These are phyloP conservation scores for Echeveria elegans DNA, from an alignment of 164 flowering plant genomes.

Conservation along the genomic window DNA sequence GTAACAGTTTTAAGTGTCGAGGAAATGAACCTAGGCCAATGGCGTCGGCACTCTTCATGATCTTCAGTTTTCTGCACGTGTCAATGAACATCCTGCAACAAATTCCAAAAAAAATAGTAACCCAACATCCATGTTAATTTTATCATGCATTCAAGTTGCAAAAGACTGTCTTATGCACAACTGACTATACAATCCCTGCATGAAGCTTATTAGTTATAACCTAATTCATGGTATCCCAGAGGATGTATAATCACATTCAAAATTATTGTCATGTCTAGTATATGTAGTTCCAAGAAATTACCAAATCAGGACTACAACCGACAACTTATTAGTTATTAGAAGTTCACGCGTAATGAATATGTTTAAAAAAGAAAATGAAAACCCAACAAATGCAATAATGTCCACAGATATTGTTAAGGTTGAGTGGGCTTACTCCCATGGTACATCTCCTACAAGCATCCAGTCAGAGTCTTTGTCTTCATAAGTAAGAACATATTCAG, in stretches of 20 bases:
- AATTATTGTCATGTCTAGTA: no score
- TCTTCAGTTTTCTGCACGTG: constrained; percentile 57
- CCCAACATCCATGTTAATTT: neutral
- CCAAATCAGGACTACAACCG: neutral
- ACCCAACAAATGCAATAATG: no score
- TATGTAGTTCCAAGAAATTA: no score
- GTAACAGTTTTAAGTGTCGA: neutral
- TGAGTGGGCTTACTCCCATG: constrained; percentile 33
- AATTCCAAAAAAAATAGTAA: no score
- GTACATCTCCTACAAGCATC: constrained; percentile 46
- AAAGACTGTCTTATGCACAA: neutral
- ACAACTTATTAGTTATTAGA: neutral
- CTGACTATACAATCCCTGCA: no score
- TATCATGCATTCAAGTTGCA: no score
- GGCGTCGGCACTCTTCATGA: constrained; percentile 77
- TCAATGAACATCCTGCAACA: constrained; percentile 40
- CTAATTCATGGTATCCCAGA: no score
- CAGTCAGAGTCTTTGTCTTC: constrained; percentile 39
- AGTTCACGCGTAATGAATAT: neutral
- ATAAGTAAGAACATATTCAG: constrained; percentile 38
- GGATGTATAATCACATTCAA: no score
- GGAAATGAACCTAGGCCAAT: constrained; percentile 52
- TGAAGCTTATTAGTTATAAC: no score
- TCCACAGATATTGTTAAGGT: neutral
- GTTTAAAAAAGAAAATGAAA: neutral